Evolutionary conservation across 2,329 filamentous ascomycete genomes (phyloP).

Genomic region (Stagonosporopsis tanaceti): DNA sequence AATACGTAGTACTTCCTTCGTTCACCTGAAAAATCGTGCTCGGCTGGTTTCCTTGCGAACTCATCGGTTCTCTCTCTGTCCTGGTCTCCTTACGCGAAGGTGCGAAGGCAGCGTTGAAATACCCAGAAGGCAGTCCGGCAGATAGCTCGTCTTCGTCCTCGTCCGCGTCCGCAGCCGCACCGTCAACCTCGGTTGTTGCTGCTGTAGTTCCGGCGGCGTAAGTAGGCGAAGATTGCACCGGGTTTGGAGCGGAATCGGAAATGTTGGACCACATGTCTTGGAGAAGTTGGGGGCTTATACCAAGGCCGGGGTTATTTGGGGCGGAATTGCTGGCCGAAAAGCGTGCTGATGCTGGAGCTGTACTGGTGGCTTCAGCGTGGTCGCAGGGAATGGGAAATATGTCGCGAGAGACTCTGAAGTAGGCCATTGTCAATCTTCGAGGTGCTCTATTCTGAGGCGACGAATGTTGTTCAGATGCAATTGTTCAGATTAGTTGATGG

Average conservation of each 20-base stretch:
- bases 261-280: background rate
- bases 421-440: background rate
- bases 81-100: too few relatives aligned
- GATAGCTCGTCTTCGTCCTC: background rate
- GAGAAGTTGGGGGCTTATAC: background rate
- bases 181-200: background rate
- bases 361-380: background rate
- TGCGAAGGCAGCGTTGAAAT: background rate
- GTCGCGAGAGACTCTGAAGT: background rate
- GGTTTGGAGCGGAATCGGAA: background rate
- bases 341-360: background rate
- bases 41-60: background rate
- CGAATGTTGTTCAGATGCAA: background rate
- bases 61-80: background rate
- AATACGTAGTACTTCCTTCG: background rate
- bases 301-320: background rate
- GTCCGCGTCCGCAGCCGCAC: background rate
- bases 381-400: background rate
- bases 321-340: background rate
- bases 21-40: background rate
- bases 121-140: background rate
- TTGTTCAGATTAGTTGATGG: too few relatives aligned
- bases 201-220: background rate
- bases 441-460: background rate
- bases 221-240: background rate